Evolutionary conservation across 352 stramenopile species (phyloP), one percentile per base, ranked within the genome.

Genomic region (Lagenidium giganteum): DNA sequence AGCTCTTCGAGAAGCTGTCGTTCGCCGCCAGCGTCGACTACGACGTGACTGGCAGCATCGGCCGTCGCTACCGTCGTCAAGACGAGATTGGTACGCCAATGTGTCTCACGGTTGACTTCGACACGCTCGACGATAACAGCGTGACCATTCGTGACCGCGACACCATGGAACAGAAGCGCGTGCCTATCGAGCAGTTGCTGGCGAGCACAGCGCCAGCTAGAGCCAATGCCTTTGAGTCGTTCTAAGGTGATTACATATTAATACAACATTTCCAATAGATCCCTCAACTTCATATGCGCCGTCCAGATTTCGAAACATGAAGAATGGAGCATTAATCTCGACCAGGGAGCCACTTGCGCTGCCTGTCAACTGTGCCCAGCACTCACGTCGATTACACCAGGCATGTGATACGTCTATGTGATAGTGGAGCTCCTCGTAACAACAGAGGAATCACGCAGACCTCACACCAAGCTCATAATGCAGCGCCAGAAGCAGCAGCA

Each of bases 11-110:
- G 23, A 64, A 95, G 29, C 69, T 98, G 21, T 79, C 82, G 53
- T 55, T 67, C 40, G 69, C 87, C 51, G 89, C 87, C 38, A 97
- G 95, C 57, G 86, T 95, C 23, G 67, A 93, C 48, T 98, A 90
- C 52, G 93, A 98, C 65, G 76, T 92, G 29, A 57, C 83, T n/a
- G 90, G 93, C 21, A 95, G 73, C 48, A 89, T 92, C 34, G 76
- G 80, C 9, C 78, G 78, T 14, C 79, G 94, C 17, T 99, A 99
- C 64, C 86, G 95, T 32, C 84, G 96, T 35, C 91, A 97, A 47
- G 96, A 99, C 55, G 95, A 98, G 77, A 95, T 98, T 36, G 96
- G 96, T 29, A 98, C 95, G 23, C 95, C 95, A 8, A 97, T 97
- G 65, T 98, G 95, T 63, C 80, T 99, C 36, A 99, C 96, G 5